These are phyloP conservation scores for Scorias spongiosa DNA, from an alignment of 2,329 filamentous ascomycete species.

Conservation along the genomic window DNA sequence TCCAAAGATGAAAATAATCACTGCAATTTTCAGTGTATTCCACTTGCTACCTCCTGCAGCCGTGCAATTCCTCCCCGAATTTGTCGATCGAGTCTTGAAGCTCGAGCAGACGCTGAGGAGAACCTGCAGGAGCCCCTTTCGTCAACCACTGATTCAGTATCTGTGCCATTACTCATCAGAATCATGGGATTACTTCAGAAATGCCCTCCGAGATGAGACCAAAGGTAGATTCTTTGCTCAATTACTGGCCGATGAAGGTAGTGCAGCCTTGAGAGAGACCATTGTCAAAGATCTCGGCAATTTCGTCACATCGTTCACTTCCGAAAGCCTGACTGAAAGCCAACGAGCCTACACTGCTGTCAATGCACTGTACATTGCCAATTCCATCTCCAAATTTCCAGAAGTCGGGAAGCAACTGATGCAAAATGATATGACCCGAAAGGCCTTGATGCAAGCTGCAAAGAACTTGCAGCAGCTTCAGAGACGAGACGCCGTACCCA, in stretches of 20 bases:
- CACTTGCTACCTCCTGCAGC: constrained; percentile 86
- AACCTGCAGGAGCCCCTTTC: constrained; percentile 83
- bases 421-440: constrained; percentile 41
- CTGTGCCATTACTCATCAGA: constrained; percentile 87
- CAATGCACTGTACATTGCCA: constrained; percentile 74
- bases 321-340: constrained; percentile 48
- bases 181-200: constrained; percentile 65
- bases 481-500: constrained; percentile 51
- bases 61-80: constrained; percentile 74
- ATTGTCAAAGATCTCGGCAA: constrained; percentile 58
- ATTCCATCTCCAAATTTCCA: constrained; percentile 57
- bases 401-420: constrained; percentile 52
- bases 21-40: constrained; percentile 91
- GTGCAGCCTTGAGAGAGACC: constrained; percentile 56
- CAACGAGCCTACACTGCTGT: constrained; percentile 64
- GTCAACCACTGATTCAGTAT: constrained; percentile 79
- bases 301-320: constrained; percentile 47
- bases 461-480: constrained; percentile 67
- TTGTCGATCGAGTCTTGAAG: constrained; percentile 81
- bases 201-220: constrained; percentile 65
- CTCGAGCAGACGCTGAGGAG: constrained; percentile 72
- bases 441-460: constrained; percentile 46
- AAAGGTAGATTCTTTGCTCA: constrained; percentile 89
- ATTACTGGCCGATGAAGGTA: constrained; percentile 61
- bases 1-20: constrained; percentile 82